Base-by-base conservation (phyloP, 192 early-diverging fungal species). In the Spizellomyces punctatus region DNA sequence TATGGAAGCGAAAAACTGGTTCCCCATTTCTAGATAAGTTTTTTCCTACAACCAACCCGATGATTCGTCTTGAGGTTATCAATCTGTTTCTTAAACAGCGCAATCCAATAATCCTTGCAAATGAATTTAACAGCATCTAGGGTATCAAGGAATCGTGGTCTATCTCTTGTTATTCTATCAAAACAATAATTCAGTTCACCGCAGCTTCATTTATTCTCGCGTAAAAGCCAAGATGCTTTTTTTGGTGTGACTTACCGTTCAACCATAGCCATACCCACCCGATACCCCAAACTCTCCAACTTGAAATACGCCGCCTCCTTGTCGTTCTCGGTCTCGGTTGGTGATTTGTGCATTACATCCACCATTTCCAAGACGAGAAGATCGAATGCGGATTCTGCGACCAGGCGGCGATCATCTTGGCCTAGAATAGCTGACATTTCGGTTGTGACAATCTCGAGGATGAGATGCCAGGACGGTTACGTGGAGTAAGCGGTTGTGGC, bases 11-110 rank as follows among this genome's bases (percentile, higher is more conserved):
- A 19, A 42, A 61, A 4, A 21, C 10, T 16, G 0, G 0, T 7
- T 0, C 27, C 27, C 27, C 27, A 36, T 36, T 36, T 36, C 27
- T 36, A 36, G 27, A 36, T 36, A 36, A 36, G 27, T 36, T 36
- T n/a, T 0, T 7, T 6, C n/a, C n/a, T n/a, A n/a, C n/a, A n/a
- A 6, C 82, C 63, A 72, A 94, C 92, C 46, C 94, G 81, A 71
- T 98, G 98, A 79, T 99, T 99, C 9, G 98, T 98, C 78, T 99
- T 99, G 10, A 99, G 82, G 70, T 98, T 98, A 73, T 99, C 98
- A 46, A 99, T 89, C 75, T 99, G 96, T 66, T 98, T 95, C 76
- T 95, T 94, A 75, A 98, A 99, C 55, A 96, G 78, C 44, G 91
- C 80, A 58, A 91, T 90, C 98, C 98, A 99, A 22, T 96, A 85